Base-by-base conservation (phyloP, 2,329 filamentous ascomycete species). In the Ophiocordyceps australis region DNA sequence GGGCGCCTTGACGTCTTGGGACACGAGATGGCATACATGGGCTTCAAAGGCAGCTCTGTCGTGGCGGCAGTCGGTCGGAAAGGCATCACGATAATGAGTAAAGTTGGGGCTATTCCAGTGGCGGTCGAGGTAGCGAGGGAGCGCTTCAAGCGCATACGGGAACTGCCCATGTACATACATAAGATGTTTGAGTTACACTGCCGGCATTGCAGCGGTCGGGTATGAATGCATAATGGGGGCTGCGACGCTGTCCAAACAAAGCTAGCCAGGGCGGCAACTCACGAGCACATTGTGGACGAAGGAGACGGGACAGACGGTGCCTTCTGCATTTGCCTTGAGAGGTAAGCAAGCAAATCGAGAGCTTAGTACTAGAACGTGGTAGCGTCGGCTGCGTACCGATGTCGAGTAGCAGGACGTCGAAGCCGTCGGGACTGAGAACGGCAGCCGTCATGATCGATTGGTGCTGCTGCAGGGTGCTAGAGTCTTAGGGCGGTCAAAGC, bases 211-310 rank as follows among this genome's bases (percentile, higher is more conserved):
- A 6, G 17, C 23, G 13, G 27, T 27, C 26, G 29, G 32, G 30
- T 26, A 30, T 26, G 23, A 31, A 34, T 32, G 34, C 30, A 32
- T 32, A 36, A n/a, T n/a, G n/a, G n/a, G n/a, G n/a, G n/a, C n/a
- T n/a, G n/a, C n/a, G n/a, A n/a, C n/a, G n/a, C n/a, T n/a, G n/a
- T n/a, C n/a, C n/a, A n/a, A n/a, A n/a, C n/a, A n/a, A n/a, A n/a
- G n/a, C n/a, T n/a, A n/a, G n/a, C n/a, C n/a, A n/a, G n/a, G n/a
- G n/a, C n/a, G n/a, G 17, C 17, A 19, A 55, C 76, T 66, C 69
- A 85, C 79, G 55, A 85, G 57, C 36, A 79, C 69, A 47, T 83
- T 74, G 54, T 80, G 80, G 51, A 85, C 79, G 51, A 85, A 85
- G 38, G 74, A 80, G 46, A 85, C 82, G 38, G 76, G 75, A 49